Percentiles rank a stretch among this genome's conserved stretches.
phyloP scores from a whole-genome alignment of 352 stramenopile species.

The Globisporangium abappressorium region DNA sequence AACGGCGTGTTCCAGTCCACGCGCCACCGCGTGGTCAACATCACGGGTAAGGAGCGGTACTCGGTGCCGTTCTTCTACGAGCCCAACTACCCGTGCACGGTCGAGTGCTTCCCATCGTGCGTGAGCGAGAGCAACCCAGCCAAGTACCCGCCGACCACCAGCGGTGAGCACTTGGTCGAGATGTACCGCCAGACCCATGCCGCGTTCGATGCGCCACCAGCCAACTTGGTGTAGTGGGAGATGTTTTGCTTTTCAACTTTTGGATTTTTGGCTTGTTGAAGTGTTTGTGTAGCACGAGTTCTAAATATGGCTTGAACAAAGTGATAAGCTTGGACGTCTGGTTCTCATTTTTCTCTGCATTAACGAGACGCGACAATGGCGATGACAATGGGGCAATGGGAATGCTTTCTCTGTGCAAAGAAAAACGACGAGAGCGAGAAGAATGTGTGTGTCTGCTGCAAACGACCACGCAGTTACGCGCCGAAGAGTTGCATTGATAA shows the following conservation, averaged over 20 bases:
- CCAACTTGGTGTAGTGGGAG: not conserved
- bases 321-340: not conserved
- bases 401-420: slow-evolving; percentile 17
- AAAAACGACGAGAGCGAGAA: slow-evolving; percentile 12
- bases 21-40: slow-evolving; percentile 63
- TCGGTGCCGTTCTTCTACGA: slow-evolving; percentile 84
- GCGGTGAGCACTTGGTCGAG: slow-evolving; percentile 66
- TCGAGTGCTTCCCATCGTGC: slow-evolving; percentile 62
- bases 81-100: slow-evolving; percentile 64
- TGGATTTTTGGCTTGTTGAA: not conserved
- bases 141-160: slow-evolving; percentile 67
- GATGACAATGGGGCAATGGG: not conserved
- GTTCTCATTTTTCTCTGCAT: not conserved
- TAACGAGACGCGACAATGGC: not conserved
- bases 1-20: slow-evolving; percentile 70
- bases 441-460: slow-evolving; percentile 6
- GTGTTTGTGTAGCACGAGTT: not conserved
- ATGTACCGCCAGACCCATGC: slow-evolving; percentile 78
- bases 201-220: slow-evolving; percentile 31
- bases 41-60: slow-evolving; percentile 55
- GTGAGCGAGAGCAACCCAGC: slow-evolving; percentile 39
- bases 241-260: not conserved
- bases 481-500: slow-evolving; percentile 13
- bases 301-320: slow-evolving; percentile 1
- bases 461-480: slow-evolving; percentile 10